Evolutionary conservation across 148 eudicot genomes (phyloP), one percentile per base, ranked within the genome.

Genomic region (Rhododendron ovatum): DNA sequence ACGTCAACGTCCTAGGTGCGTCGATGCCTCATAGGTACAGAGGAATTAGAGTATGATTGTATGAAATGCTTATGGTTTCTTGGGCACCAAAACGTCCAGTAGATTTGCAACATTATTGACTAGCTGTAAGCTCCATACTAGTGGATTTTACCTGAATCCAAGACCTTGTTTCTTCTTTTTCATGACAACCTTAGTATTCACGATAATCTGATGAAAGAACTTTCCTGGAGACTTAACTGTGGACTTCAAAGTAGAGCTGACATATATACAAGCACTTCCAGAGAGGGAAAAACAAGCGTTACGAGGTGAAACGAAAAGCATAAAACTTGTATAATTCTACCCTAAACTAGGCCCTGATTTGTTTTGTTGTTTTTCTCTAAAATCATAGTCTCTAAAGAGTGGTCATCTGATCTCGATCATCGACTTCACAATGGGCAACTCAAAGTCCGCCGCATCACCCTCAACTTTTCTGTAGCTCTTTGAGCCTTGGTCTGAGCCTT

Each of bases 371-470:
- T 26, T 35, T 17, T 28, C 63, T 7, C 82, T 80, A 51, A 50
- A 80, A 80, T 80, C 82, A 28, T 14, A 51, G 24, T 30, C n/a
- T 14, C 4, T 0, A 11, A 80, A 80, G 22, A 50, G 26, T 4
- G 5, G 28, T 79, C 20, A 26, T 48, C 59, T 48, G 82, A 79
- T 28, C 59, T 79, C 30, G 39, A 30, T 51, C 82, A 26, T 48
- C 7, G 24, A 3, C 48, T 17, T 90, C 86, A 90, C 50, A 90
- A 82, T 51, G 88, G 86, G 67, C 94, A 89, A 83, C 96, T 95
- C 80, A 53, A 69, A 53, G 82, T 89, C 91, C 95, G 91, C 88
- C 91, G 82, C 88, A 92, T 84, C 78, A 83, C 85, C 84, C 79
- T 89, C 80, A 87, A 45, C 80, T 74, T 93, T 37, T 89, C 92